Evolutionary conservation across 805 yeast species (phyloP), one percentile per base, ranked within the genome.

Genomic region (Candida broadrunensis): DNA sequence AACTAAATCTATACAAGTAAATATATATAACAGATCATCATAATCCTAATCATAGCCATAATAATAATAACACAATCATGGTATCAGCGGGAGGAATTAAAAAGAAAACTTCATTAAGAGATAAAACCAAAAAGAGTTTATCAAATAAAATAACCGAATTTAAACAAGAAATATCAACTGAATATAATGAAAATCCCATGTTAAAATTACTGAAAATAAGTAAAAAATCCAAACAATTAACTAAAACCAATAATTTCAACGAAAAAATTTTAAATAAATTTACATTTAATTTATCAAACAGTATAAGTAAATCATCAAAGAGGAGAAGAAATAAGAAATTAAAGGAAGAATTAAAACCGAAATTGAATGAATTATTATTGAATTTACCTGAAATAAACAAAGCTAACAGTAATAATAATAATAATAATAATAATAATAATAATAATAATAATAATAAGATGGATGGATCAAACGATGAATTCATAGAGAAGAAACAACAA

Each of bases 261-360:
- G 51, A 57, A 26, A 54, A 53, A 20, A 42, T 64, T 36, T 47
- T 57, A 37, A 46, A 46, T 24, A 58, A 62, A 36, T 56, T 51
- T 16, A 56, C 66, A 12, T 54, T 58, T 43, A 64, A 62, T 37
- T 54, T 71, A 42, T 52, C 70, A 52, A 52, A 69, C 14, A 76
- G 77, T 17, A 70, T 85, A 33, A 81, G 88, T 16, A 85, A 85
- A 55, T 80, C 88, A 5, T 68, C 88, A 0, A 46, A 74, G 3
- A 73, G 88, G 54, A 73, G 88, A 48, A 81, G 82, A 51, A 78
- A 86, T 48, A 69, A 77, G 48, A 77, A 73, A 50, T 68, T 72
- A 36, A 77, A 75, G 50, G 85, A 83, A 42, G 78, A 81, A 48
- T 64, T 86, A 44, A 77, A 77, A 50, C 88, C 90, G 4, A 75